Percentiles rank a stretch among this genome's conserved stretches.
Evolutionary conservation across 2,329 filamentous ascomycete species (phyloP).

Genomic region (Pseudocercospora vitis): DNA sequence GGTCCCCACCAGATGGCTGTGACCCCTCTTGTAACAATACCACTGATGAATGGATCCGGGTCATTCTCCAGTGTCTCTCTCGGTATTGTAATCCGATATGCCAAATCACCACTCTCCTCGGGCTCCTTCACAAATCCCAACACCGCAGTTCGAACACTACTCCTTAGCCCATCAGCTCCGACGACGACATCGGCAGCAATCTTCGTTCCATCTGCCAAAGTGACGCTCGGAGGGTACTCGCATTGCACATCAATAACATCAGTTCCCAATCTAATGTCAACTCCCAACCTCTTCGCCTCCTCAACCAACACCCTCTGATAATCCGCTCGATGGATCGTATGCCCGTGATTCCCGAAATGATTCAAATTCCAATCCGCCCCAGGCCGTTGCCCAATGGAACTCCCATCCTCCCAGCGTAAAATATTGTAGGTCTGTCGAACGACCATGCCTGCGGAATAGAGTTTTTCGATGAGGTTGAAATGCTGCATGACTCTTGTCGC

Average conservation of each 20-base stretch:
- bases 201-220: conserved; percentile 41
- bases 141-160: conserved; percentile 47
- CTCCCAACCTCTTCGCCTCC: conserved; percentile 54
- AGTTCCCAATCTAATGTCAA: conserved; percentile 52
- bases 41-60: conserved; percentile 7
- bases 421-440: not conserved
- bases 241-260: conserved; percentile 45
- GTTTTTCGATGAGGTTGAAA: conserved; percentile 4
- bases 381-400: not conserved
- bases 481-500: conserved; percentile 7
- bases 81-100: conserved; percentile 60
- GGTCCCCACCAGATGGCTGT: conserved; percentile 61
- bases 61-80: conserved; percentile 48
- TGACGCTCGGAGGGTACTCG: conserved; percentile 40
- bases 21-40: conserved; percentile 2
- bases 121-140: conserved; percentile 44
- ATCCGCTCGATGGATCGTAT: conserved; percentile 40
- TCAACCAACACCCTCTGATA: conserved; percentile 54
- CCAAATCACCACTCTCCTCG: conserved; percentile 60
- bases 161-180: conserved; percentile 64
- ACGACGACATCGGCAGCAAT: conserved; percentile 57
- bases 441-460: conserved; percentile 7
- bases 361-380: not conserved
- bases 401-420: not conserved
- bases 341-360: not conserved